phyloP scores from a whole-genome alignment of 1,284 basidiomycete genomes.

The Melanopsichium pennsylvanicum region DNA sequence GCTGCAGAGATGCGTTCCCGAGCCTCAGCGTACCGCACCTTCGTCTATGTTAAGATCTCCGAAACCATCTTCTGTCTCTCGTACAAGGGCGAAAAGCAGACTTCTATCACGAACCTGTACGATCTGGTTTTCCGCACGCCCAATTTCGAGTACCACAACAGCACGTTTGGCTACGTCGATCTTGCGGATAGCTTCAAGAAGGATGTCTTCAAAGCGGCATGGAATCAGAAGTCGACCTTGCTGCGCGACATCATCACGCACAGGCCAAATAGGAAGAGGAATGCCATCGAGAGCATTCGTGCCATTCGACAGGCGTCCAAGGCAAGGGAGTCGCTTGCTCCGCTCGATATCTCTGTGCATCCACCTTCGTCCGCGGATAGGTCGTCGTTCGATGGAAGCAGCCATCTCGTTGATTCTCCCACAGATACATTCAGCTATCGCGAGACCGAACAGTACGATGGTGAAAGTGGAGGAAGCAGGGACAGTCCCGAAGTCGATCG shows the following conservation, averaged over 20 bases:
- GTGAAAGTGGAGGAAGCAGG: slow-evolving; percentile 5
- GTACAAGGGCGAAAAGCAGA: slow-evolving; percentile 70
- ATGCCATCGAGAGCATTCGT: slow-evolving; percentile 39
- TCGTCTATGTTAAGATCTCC: slow-evolving; percentile 80
- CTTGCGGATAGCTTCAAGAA: slow-evolving; percentile 60
- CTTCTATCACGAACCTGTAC: slow-evolving; percentile 69
- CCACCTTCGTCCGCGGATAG: slow-evolving; percentile 27
- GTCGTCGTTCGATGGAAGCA: slow-evolving; percentile 11
- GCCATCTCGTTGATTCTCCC: slow-evolving; percentile 24
- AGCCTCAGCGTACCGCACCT: slow-evolving; percentile 71
- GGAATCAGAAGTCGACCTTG: slow-evolving; percentile 59
- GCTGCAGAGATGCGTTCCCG: slow-evolving; percentile 68
- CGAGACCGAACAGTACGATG: background rate
- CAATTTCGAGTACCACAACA: slow-evolving; percentile 79
- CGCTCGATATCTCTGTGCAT: slow-evolving; percentile 30
- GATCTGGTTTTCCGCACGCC: slow-evolving; percentile 70
- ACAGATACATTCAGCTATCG: slow-evolving; percentile 27
- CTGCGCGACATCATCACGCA: slow-evolving; percentile 58
- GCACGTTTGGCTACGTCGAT: slow-evolving; percentile 75
- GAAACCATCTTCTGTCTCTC: slow-evolving; percentile 70
- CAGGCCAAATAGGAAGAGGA: slow-evolving; percentile 34
- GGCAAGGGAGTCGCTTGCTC: slow-evolving; percentile 8
- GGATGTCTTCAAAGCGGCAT: slow-evolving; percentile 62
- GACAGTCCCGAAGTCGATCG: slow-evolving; percentile 3
- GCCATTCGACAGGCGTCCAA: slow-evolving; percentile 32